Base-by-base conservation (phyloP, 2,329 filamentous ascomycete genomes). In the Epichloe sibirici region DNA sequence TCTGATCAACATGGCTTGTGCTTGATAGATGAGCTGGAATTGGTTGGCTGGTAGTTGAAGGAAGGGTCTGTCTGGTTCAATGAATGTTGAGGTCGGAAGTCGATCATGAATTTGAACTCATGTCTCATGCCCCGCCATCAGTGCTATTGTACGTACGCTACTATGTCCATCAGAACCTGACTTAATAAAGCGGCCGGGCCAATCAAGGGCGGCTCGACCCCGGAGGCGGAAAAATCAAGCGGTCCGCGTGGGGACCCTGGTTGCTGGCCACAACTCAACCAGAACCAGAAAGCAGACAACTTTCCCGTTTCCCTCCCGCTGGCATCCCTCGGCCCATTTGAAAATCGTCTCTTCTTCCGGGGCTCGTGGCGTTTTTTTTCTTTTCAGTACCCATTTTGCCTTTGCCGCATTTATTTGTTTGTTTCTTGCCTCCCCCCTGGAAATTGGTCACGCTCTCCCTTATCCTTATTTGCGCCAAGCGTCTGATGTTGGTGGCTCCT, bases 1-100 rank as follows among this genome's bases (percentile, higher is more conserved):
- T 40, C 75, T 72, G 64, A 81, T 73, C 60, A 79, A 65, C 77
- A 81, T 62, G 58, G 39, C 17, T 34, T 12, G 40, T n/a, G 34
- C 1, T 21, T 48, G 38, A 7, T 9, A 1, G 15, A 17, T 17
- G 4, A 5, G 15, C 38, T 40, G 15, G 38, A 21, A 9, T n/a
- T 12, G 40, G 11, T n/a, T 12, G 40, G 11, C 40, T 25, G 31
- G 31, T 25, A 25, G 23, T 25, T 25, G 23, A 25, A 25, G 23
- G 23, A 25, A 25, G 23, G 3, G 3, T 4, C 23, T 25, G 31
- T 4, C 23, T 25, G 31, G 31, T 31, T 4, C 31, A 31, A 31
- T 31, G 31, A 31, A 31, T 31, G 31, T 11, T 31, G 31, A 31
- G 31, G 31, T 31, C 11, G 9, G 28, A 31, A 31, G 28, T 31